Conservation (phyloP, 1,284 basidiomycete species). For the Papiliotrema terrestris region DNA sequence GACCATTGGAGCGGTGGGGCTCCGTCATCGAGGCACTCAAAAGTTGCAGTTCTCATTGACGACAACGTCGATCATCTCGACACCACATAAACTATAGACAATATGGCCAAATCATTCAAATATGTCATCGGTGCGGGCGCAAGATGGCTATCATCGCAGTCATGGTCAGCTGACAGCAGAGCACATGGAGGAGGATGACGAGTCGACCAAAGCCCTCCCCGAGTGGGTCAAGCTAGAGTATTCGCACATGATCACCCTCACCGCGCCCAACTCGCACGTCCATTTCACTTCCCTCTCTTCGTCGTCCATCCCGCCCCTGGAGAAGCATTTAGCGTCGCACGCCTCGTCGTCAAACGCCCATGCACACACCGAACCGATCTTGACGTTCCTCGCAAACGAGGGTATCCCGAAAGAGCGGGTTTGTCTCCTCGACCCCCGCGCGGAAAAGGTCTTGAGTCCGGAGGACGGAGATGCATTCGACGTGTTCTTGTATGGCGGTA, state of each 20-base stretch:
- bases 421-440: conserved; percentile 85
- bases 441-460: conserved; percentile 63
- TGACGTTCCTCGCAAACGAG: conserved; percentile 57
- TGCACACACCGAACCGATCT: conserved; percentile 62
- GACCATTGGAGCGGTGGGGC: neutral
- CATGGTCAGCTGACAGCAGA: conserved; percentile 54
- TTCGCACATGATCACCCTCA: conserved; percentile 74
- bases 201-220: conserved; percentile 61
- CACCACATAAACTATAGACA: neutral
- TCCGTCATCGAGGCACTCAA: no score
- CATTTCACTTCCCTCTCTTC: conserved; percentile 80
- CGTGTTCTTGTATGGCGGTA: conserved; percentile 78
- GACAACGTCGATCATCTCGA: neutral
- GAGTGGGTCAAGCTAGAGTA: conserved; percentile 82
- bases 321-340: conserved; percentile 45
- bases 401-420: conserved; percentile 59
- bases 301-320: conserved; percentile 62
- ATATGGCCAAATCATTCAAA: conserved; percentile 27
- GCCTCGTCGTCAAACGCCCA: conserved; percentile 51
- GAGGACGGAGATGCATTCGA: conserved; percentile 71
- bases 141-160: neutral
- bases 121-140: conserved; percentile 43
- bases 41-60: no score
- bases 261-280: conserved; percentile 62
- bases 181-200: conserved; percentile 93